Percentiles rank a stretch among this genome's conserved stretches.
Evolutionary conservation across 2,329 filamentous ascomycete genomes (phyloP).

Genomic region (Paraphoma chrysanthemicola): DNA sequence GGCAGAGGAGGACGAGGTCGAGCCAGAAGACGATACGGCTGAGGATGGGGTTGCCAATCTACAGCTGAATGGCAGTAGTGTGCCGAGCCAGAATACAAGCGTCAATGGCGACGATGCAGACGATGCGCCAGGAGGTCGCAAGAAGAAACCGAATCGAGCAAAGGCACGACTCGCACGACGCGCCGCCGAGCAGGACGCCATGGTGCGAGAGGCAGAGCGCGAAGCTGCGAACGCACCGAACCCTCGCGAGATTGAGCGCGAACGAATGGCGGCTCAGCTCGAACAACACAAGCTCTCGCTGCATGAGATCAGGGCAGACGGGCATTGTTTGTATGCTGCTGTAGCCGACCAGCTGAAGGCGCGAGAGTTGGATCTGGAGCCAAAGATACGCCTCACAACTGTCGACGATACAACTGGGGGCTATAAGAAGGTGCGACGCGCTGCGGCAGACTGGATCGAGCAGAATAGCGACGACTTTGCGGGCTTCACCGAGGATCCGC

Average conservation of each 20-base stretch:
- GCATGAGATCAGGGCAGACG: conserved; percentile 84
- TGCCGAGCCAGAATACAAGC: neutral
- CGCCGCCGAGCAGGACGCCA: conserved; percentile 81
- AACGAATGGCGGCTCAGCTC: conserved; percentile 74
- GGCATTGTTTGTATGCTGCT: conserved; percentile 93
- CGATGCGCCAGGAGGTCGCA: conserved; percentile 15
- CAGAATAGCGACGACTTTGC: conserved; percentile 79
- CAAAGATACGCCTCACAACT: conserved; percentile 42
- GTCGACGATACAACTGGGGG: conserved; percentile 5
- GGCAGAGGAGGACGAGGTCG: conserved; percentile 5
- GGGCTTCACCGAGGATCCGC: conserved; percentile 83
- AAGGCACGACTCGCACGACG: conserved; percentile 90
- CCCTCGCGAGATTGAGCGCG: conserved; percentile 45
- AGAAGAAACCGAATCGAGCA: conserved; percentile 85
- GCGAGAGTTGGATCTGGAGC: conserved; percentile 38
- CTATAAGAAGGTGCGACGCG: conserved; percentile 73
- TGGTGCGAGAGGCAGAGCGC: conserved; percentile 69
- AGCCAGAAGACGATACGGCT: conserved; percentile 13
- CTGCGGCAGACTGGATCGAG: conserved; percentile 79
- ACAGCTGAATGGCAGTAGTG: conserved; percentile 5
- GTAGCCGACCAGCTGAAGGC: conserved; percentile 81
- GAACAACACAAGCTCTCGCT: conserved; percentile 70
- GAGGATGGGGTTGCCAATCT: conserved; percentile 19
- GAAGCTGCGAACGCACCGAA: conserved; percentile 68
- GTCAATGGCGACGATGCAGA: conserved; percentile 6